Base-by-base conservation (phyloP, 106 monocot species). In the Ottelia alismoides region DNA sequence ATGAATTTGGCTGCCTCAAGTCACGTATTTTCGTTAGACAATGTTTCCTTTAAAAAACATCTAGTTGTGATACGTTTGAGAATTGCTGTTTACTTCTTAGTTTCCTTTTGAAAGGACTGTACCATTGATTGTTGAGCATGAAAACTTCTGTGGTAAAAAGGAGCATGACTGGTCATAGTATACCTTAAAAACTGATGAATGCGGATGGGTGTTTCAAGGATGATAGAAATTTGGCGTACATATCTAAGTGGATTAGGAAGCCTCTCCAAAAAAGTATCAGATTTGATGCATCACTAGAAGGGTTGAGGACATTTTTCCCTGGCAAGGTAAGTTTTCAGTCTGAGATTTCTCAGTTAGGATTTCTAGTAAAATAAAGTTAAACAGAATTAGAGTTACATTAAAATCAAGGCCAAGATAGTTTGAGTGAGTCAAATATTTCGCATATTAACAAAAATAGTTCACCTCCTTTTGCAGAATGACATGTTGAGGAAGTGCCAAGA, bases 241-340 rank as follows among this genome's bases (percentile, higher is more conserved):
- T 99, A 51, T 89, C 98, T 16, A 99, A 80, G 58, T 99, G 98
- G 98, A 67, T 99, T 58, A 80, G 60, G 40, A 85, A 70, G 45
- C 86, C 98, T 49, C 82, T 99, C 49, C 90, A 80, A 65, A 55
- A 72, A 20, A 79, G 59, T 61, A 69, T 70, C 27, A 77, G 49
- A 65, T 90, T 99, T 71, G 68, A 86, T 48, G 61, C 77, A 2
- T 75, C 85, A 70, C 21, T 99, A 60, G 46, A 75, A 28, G 86
- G 66, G 44, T 58, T 99, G 5, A 69, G 32, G 52, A 32, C 51
- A 10, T 99, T 99, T 59, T 99, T 99, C 67, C 40, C 50, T 67
- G 63, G 50, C 45, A 72, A 80, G 88, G 79, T 99, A 14, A 26
- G 28, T 44, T 52, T 45, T 57, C 11, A 45, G 18, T 55, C 27